Evolutionary conservation across 2,329 filamentous ascomycete genomes (phyloP), one percentile per base, ranked within the genome.

Genomic region (Aspergillus piperis): DNA sequence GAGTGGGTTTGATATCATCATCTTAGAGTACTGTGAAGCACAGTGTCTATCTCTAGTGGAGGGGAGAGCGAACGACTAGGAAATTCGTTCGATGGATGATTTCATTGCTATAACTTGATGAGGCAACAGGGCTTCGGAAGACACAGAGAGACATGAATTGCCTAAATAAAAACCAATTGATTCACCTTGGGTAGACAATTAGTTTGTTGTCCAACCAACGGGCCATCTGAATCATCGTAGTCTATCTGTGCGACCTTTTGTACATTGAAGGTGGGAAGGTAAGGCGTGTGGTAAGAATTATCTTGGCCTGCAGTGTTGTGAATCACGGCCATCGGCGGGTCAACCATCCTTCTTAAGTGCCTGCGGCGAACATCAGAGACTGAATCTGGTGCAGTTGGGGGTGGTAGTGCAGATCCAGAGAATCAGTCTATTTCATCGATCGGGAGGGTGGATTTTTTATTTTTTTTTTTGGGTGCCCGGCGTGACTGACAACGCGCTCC

Each of bases 211-310:
- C 39, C n/a, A 44, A 55, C 25, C 39, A 55, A 44, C 42, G 39
- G 23, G n/a, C 38, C 17, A 25, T 44, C 53, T 27, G 39, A 42
- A 42, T 36, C 19, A 47, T 30, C 19, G 41, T 42, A 32, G n/a
- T 44, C 25, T 27, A 50, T 55, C 39, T 32, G 53, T 55, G 53
- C 53, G 41, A 55, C 53, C 23, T 42, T 42, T n/a, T 55, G n/a
- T 15, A n/a, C 38, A 25, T 25, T 25, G 17, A 41, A 6, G n/a
- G 53, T 44, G 27, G 53, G 39, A 32, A 55, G 53, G 41, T 21
- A 55, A 55, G 53, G 53, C 47, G 47, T 50, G 47, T 50, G 7
- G 47, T 32, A 55, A 17, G 41, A 10, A 13, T 23, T 39, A 19
- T 30, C 25, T 32, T 23, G 41, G 27, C 38, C 53, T 19, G 52